Percentiles rank a stretch among this genome's conserved stretches.
Evolutionary conservation across 2,329 filamentous ascomycete species (phyloP).

Genomic region (Colletotrichum camelliae): DNA sequence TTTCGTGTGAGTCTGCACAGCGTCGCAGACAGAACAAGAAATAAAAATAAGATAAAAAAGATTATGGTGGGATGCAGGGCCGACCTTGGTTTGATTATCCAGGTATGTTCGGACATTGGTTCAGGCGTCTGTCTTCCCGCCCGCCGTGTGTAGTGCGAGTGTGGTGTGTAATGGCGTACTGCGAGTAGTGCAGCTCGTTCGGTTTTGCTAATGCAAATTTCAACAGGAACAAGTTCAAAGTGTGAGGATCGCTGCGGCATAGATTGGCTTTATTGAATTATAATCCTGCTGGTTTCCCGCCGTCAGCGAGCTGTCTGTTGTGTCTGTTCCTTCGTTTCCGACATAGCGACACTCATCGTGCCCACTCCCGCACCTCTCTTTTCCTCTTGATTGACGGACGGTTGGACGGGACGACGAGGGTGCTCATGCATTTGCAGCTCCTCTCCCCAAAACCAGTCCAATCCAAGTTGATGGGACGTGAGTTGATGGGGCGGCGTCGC

Average conservation of each 20-base stretch:
- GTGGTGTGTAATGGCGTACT: neutral
- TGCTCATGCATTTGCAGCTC: conserved; percentile 3
- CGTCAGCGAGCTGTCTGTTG: conserved; percentile 12
- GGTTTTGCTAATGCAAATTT: neutral
- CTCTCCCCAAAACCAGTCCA: conserved; percentile 4
- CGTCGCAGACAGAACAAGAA: neutral
- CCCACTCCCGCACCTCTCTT: neutral
- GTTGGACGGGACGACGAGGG: conserved; percentile 11
- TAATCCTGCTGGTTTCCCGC: conserved; percentile 1
- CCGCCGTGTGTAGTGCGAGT: neutral
- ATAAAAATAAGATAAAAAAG: neutral
- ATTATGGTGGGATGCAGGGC: conserved; percentile 4
- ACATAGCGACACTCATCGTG: neutral
- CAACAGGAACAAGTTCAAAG: neutral
- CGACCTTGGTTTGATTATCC: conserved; percentile 15
- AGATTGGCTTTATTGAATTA: conserved; percentile 3
- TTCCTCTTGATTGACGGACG: conserved; percentile 12
- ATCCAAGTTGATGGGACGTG: conserved; percentile 9
- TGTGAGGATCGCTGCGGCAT: neutral
- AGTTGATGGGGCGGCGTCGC: conserved; percentile 18
- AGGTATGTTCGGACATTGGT: conserved; percentile 17
- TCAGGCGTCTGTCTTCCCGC: neutral
- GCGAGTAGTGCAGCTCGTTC: neutral
- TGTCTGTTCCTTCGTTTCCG: conserved; percentile 10
- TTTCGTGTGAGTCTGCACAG: neutral